Evolutionary conservation across 495 filamentous ascomycete genomes (phyloP).

Genomic region (Tuber melanosporum): DNA sequence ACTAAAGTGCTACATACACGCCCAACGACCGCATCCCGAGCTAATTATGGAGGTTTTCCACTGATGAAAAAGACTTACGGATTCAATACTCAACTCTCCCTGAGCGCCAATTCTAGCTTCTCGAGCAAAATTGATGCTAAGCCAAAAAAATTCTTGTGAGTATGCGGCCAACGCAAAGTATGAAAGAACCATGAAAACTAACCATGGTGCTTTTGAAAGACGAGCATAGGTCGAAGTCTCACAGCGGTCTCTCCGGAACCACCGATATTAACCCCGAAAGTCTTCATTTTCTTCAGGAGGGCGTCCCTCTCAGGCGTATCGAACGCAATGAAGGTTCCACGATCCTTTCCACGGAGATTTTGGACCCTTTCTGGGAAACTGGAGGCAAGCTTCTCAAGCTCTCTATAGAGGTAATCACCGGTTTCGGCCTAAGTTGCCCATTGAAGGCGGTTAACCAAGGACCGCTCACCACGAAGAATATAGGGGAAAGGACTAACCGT

Average conservation of each 20-base stretch:
- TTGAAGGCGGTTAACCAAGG: neutral
- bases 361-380: slow-evolving; percentile 76
- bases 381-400: slow-evolving; percentile 61
- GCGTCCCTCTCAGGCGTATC: slow-evolving; percentile 80
- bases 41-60: too few relatives aligned
- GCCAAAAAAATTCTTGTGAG: neutral
- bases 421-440: slow-evolving; percentile 49
- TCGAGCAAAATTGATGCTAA: slow-evolving; percentile 60
- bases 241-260: slow-evolving; percentile 76
- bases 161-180: neutral
- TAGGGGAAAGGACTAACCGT: slow-evolving; percentile 46
- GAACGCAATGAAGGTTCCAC: slow-evolving; percentile 96
- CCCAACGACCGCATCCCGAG: neutral
- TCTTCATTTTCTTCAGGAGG: slow-evolving; percentile 76
- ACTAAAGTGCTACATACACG: neutral
- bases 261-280: slow-evolving; percentile 84
- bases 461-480: neutral
- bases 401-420: slow-evolving; percentile 73
- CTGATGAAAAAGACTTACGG: neutral
- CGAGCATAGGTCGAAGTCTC: slow-evolving; percentile 85
- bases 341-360: slow-evolving; percentile 87
- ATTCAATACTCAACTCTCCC: neutral
- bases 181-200: slow-evolving; percentile 42
- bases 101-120: slow-evolving; percentile 38
- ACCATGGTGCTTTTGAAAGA: slow-evolving; percentile 92